Percentiles rank a stretch among this genome's conserved stretches.
These are phyloP conservation scores for Calonectria honghensis DNA, from an alignment of 2,329 filamentous ascomycete genomes.

Conservation along the genomic window DNA sequence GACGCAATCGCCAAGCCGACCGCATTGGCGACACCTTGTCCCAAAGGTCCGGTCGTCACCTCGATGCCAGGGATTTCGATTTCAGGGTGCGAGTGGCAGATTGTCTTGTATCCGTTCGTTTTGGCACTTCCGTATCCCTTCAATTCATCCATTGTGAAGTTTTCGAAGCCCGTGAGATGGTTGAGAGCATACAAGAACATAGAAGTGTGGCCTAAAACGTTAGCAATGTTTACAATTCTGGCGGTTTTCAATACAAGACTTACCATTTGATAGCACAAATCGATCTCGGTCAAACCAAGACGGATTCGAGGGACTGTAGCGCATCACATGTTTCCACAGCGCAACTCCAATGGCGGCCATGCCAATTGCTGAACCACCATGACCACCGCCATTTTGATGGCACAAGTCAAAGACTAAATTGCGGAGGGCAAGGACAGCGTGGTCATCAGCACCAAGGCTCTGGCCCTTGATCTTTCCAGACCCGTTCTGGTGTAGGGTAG, in stretches of 20 bases:
- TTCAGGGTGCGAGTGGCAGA: slow-evolving; percentile 72
- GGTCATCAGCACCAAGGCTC: slow-evolving; percentile 33
- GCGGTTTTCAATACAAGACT: background rate
- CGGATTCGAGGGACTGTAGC: slow-evolving; percentile 71
- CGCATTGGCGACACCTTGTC: slow-evolving; percentile 74
- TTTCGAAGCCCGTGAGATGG: slow-evolving; percentile 69
- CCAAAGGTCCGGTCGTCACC: slow-evolving; percentile 74
- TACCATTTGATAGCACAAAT: slow-evolving; percentile 76
- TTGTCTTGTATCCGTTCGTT: slow-evolving; percentile 53
- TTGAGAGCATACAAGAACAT: slow-evolving; percentile 71
- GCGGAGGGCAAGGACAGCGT: slow-evolving; percentile 41
- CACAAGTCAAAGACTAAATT: slow-evolving; percentile 41
- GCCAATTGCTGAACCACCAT: slow-evolving; percentile 39
- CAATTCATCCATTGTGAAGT: slow-evolving; percentile 71
- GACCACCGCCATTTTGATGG: slow-evolving; percentile 39
- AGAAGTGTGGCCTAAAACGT: slow-evolving; percentile 64
- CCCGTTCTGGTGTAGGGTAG: slow-evolving; percentile 2
- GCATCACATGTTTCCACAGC: slow-evolving; percentile 76
- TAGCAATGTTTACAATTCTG: background rate
- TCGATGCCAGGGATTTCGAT: slow-evolving; percentile 74
- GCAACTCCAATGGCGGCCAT: slow-evolving; percentile 55
- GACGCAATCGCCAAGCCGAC: slow-evolving; percentile 74
- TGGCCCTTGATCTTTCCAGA: slow-evolving; percentile 18
- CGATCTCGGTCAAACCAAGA: slow-evolving; percentile 75
- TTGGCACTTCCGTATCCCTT: slow-evolving; percentile 67